phyloP scores from a whole-genome alignment of 768 basidiomycete genomes.

The Russula earlei region DNA sequence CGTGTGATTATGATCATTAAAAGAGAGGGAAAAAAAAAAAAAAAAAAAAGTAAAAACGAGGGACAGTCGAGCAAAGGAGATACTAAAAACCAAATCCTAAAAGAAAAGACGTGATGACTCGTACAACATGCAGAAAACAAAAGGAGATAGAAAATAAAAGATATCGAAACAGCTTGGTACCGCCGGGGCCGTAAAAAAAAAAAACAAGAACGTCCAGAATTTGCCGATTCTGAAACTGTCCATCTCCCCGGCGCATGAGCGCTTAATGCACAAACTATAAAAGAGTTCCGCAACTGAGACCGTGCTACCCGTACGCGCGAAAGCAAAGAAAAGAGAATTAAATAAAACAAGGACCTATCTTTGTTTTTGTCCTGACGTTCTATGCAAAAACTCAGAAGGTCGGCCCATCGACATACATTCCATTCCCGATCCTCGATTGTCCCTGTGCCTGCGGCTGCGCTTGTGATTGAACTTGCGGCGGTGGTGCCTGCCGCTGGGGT shows the following conservation, averaged over 20 bases:
- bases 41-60: too few species aligned
- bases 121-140: neutral
- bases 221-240: neutral
- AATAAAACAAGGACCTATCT: too few species aligned
- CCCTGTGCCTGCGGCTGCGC: neutral
- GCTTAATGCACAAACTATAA: neutral
- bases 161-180: too few species aligned
- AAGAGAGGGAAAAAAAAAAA: neutral
- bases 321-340: neutral
- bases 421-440: neutral
- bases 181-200: too few species aligned
- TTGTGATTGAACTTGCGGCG: neutral
- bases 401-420: slow-evolving; percentile 15
- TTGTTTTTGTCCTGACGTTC: neutral
- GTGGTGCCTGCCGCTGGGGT: too few species aligned
- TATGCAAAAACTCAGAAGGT: neutral
- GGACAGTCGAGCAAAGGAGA: neutral
- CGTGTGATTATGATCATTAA: too few species aligned
- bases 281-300: too few species aligned
- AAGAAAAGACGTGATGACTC: neutral
- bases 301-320: too few species aligned
- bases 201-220: neutral
- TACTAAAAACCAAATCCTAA: neutral
- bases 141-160: too few species aligned
- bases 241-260: neutral